Base-by-base conservation (phyloP, 1,284 basidiomycete genomes). In the Cutaneotrichosporon arboriforme region DNA sequence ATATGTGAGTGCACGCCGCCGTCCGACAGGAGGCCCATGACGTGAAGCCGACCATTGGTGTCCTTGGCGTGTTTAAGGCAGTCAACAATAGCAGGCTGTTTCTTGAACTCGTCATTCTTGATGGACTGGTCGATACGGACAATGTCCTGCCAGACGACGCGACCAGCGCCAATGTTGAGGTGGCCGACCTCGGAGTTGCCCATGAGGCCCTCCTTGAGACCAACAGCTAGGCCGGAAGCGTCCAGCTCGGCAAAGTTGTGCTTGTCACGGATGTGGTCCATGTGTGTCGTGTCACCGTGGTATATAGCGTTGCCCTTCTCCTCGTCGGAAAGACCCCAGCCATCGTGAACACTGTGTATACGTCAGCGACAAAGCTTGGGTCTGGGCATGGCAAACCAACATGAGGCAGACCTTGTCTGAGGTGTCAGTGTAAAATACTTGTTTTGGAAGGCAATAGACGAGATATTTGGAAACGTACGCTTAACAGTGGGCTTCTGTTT, bases 1-100 rank as follows among this genome's bases (percentile, higher is more conserved):
- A 89, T 92, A 75, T 92, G 89, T 1, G 90, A 93, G 77, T 93
- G 90, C n/a, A 94, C 90, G 64, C 90, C 90, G 40, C 90, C 90
- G 64, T 93, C 90, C 10, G 90, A 93, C 69, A 90, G 87, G 65
- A 93, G 78, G 55, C 90, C 90, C 57, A 91, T 77, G 23, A 91
- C 76, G 72, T 93, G 90, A 20, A 93, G 74, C 46, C 90, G 81
- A 33, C 89, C 88, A 57, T 83, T 87, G 8, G 81, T 83, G 42
- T 85, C 80, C 73, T 90, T 91, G 13, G 90, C 90, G 49, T 78
- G 82, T 67, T 89, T 80, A 69, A 84, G 83, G 60, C 81, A 81
- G 42, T 81, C 83, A 33, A 91, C 76, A 64, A 93, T 89, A 34
- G 72, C 77, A 53, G 81, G 77, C 67, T 85, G 85, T 70, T 88